Conservation (phyloP, 306 rosid species). For the Mucuna pruriens region DNA sequence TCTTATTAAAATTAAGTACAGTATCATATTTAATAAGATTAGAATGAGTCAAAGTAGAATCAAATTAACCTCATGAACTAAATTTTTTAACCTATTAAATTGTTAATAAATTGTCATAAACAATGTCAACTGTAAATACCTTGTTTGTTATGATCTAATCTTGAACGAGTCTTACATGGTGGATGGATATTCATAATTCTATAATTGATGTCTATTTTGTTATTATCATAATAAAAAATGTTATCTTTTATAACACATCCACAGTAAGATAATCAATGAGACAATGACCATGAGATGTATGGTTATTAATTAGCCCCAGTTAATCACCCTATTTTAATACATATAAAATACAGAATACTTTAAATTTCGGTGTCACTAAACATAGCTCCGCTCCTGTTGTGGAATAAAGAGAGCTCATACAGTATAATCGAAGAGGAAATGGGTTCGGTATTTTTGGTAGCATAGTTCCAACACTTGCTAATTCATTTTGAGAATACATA, state of each 20-base stretch:
- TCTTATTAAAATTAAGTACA: no score
- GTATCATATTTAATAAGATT: no score
- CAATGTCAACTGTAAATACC: no score
- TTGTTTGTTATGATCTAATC: no score
- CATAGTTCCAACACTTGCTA: neutral
- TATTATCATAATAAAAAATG: no score
- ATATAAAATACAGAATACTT: no score
- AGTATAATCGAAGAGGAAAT: neutral
- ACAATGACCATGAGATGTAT: neutral
- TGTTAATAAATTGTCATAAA: no score
- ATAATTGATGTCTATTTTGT: neutral
- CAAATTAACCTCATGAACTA: no score
- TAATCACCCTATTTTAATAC: neutral
- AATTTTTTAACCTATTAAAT: no score
- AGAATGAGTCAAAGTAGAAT: no score
- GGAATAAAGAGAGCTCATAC: neutral
- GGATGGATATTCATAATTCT: neutral
- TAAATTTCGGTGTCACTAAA: neutral
- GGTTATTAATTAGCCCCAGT: neutral
- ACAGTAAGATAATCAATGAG: neutral
- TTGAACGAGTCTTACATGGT: no score
- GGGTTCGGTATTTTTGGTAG: neutral
- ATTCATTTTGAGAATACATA: neutral
- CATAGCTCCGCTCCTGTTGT: neutral
- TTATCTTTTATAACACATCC: no score